Conservation (phyloP, 208 protist genomes). For the Naegleria gruberi region DNA sequence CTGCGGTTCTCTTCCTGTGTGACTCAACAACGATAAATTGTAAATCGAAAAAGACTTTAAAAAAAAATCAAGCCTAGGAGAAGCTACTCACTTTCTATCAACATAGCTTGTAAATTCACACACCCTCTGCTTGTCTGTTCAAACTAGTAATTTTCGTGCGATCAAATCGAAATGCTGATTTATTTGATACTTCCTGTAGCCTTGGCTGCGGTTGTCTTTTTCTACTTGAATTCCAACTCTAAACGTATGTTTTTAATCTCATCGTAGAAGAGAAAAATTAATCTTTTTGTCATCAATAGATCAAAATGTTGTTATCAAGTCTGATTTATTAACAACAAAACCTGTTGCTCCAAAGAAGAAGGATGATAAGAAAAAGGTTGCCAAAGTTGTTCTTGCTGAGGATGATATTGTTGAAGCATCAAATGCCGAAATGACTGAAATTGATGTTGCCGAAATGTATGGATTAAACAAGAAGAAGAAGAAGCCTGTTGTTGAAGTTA, state of each 20-base stretch:
- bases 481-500: too few species aligned
- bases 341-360: background rate
- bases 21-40: background rate
- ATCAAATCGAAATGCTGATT: background rate
- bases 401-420: background rate
- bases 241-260: background rate
- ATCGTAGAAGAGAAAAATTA: background rate
- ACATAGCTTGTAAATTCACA: too few species aligned
- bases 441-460: background rate
- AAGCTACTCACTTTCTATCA: too few species aligned
- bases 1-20: background rate
- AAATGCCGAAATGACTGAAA: background rate
- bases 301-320: background rate
- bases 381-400: background rate
- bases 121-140: too few species aligned
- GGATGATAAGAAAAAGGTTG: background rate
- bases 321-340: background rate
- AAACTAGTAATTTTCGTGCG: too few species aligned
- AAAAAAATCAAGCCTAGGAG: too few species aligned
- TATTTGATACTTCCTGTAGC: background rate
- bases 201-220: background rate
- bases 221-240: background rate
- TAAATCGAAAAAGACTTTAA: too few species aligned
- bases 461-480: background rate
- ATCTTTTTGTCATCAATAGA: background rate